Conservation (phyloP, 2,329 filamentous ascomycete genomes). For the Trichoderma oligosporum region DNA sequence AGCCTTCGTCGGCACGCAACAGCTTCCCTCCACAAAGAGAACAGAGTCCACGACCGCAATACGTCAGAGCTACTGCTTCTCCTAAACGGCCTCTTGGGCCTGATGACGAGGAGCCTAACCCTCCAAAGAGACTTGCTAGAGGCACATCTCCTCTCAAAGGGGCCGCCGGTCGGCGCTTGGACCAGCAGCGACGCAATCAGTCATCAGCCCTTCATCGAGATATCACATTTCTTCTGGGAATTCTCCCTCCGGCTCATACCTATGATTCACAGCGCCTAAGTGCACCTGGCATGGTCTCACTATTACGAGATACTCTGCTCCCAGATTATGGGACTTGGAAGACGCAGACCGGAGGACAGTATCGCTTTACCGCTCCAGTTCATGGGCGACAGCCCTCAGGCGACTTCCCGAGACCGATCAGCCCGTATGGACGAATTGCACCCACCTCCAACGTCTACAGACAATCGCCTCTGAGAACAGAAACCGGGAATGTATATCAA, state of each 20-base stretch:
- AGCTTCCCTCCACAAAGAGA: slow-evolving; percentile 41
- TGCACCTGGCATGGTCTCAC: slow-evolving; percentile 64
- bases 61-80: slow-evolving; percentile 47
- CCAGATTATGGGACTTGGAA: slow-evolving; percentile 59
- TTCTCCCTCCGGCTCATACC: slow-evolving; percentile 68
- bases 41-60: slow-evolving; percentile 48
- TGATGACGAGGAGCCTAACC: slow-evolving; percentile 70
- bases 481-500: slow-evolving; percentile 31
- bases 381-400: slow-evolving; percentile 42
- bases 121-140: slow-evolving; percentile 80
- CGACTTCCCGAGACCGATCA: slow-evolving; percentile 44
- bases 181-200: slow-evolving; percentile 67
- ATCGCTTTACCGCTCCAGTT: slow-evolving; percentile 33
- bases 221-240: slow-evolving; percentile 61
- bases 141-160: slow-evolving; percentile 93
- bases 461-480: slow-evolving; percentile 50
- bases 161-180: slow-evolving; percentile 77
- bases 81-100: slow-evolving; percentile 59
- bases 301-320: slow-evolving; percentile 66
- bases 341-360: slow-evolving; percentile 37
- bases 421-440: slow-evolving; percentile 46
- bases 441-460: slow-evolving; percentile 45
- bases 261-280: slow-evolving; percentile 71
- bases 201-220: slow-evolving; percentile 68
- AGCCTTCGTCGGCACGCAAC: slow-evolving; percentile 42